phyloP scores from a whole-genome alignment of 2,329 filamentous ascomycete genomes.

The Trichoderma arundinaceum region DNA sequence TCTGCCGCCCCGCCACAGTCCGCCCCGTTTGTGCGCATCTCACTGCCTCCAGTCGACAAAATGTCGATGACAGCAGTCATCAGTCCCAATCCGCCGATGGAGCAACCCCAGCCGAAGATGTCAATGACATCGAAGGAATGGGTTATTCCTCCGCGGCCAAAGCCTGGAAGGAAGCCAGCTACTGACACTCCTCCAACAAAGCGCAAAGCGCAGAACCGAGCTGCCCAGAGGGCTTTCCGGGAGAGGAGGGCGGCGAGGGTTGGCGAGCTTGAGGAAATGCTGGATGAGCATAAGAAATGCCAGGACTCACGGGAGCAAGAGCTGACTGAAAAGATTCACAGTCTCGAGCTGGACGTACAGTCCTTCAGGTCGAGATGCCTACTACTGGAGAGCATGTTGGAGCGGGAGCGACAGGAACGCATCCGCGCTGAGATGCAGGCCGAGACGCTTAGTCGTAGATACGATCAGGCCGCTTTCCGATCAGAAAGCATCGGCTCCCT shows the following conservation, averaged over 20 bases:
- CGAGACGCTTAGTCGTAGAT: slow-evolving; percentile 43
- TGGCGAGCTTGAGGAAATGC: slow-evolving; percentile 72
- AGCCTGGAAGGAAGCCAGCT: slow-evolving; percentile 91
- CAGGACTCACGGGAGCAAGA: slow-evolving; percentile 64
- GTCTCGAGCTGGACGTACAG: slow-evolving; percentile 69
- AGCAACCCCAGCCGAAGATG: slow-evolving; percentile 53
- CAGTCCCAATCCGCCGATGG: slow-evolving; percentile 48
- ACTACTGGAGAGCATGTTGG: slow-evolving; percentile 67
- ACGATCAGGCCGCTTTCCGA: slow-evolving; percentile 41
- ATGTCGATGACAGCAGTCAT: slow-evolving; percentile 57
- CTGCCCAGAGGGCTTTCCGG: slow-evolving; percentile 87
- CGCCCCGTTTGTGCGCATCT: slow-evolving; percentile 42
- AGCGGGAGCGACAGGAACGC: slow-evolving; percentile 60
- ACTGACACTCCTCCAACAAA: slow-evolving; percentile 93
- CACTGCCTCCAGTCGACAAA: slow-evolving; percentile 49
- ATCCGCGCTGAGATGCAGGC: slow-evolving; percentile 51
- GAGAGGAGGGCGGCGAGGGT: slow-evolving; percentile 86
- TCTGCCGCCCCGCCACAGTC: slow-evolving; percentile 36
- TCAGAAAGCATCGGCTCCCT: slow-evolving; percentile 39
- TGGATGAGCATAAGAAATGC: slow-evolving; percentile 64
- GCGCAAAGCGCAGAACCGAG: slow-evolving; percentile 91
- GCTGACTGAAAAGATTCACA: slow-evolving; percentile 60
- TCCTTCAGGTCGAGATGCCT: slow-evolving; percentile 67
- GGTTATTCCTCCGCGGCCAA: slow-evolving; percentile 82
- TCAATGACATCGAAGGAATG: slow-evolving; percentile 82